Conservation (phyloP, 139 green algal genomes). For the Chlamydomonas applanata region DNA sequence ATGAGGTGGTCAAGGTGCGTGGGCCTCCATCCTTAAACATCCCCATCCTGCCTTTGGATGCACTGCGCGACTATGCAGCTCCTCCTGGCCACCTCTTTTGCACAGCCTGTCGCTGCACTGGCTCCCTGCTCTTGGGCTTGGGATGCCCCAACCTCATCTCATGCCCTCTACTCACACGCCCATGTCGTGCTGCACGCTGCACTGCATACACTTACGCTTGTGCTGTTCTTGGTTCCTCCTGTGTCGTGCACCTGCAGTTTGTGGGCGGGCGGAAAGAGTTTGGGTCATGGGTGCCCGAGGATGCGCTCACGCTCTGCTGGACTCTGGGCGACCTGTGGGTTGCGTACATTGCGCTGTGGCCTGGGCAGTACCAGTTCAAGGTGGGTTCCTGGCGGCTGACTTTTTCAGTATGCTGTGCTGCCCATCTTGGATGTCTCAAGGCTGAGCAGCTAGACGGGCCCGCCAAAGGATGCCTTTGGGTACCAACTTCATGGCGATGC, state of each 20-base stretch:
- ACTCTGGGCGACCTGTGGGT: background rate
- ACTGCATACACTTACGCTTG: too few relatives aligned
- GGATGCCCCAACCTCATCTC: background rate
- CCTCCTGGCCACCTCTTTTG: background rate
- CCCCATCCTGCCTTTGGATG: too few relatives aligned
- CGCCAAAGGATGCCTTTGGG: too few relatives aligned
- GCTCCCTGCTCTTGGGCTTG: background rate
- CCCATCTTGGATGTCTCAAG: too few relatives aligned
- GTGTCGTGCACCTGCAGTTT: slow-evolving; percentile 6
- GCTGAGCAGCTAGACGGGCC: too few relatives aligned
- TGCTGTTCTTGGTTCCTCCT: too few relatives aligned
- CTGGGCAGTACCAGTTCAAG: slow-evolving; percentile 15
- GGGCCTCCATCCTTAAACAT: too few relatives aligned
- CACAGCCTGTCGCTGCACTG: background rate
- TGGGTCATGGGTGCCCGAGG: background rate
- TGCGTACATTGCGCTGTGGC: slow-evolving; percentile 3
- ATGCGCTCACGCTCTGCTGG: background rate
- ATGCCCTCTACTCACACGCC: too few relatives aligned
- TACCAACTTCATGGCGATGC: too few relatives aligned
- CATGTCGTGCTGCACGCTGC: too few relatives aligned
- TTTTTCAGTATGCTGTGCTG: too few relatives aligned
- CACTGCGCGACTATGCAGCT: too few relatives aligned
- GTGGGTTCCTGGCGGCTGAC: background rate
- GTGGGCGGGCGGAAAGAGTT: slow-evolving; percentile 5
- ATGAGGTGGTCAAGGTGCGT: slow-evolving; percentile 1